Evolutionary conservation across 2,329 filamentous ascomycete genomes (phyloP), one percentile per base, ranked within the genome.

Genomic region (Clarireedia hainanense): DNA sequence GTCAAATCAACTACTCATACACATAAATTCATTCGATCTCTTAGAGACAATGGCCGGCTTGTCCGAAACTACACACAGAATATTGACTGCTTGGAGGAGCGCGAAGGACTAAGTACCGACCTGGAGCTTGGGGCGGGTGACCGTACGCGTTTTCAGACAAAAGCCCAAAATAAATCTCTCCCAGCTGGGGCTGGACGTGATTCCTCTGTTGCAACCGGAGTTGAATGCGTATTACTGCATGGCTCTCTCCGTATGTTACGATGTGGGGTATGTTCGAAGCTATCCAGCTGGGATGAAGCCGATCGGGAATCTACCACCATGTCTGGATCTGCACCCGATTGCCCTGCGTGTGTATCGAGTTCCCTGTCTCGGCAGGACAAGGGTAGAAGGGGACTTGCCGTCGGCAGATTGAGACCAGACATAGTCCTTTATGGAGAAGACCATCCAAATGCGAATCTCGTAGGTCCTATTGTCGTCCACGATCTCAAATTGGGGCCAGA

Each of bases 361-460:
- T 84, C 82, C 2, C 78, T 80, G 1, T 80, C 80, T 5, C 76
- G 85, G 34, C 77, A 83, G 60, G 83, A 84, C 58, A 79, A 74
- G 50, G 86, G 86, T 12, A 86, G 88, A 65, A 77, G 85, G 57
- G 82, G 81, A 0, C 73, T 88, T 5, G 83, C 83, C 3, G 78
- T 88, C 2, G 85, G 85, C 36, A 83, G 84, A 58, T 73, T 89
- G 17, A 75, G 85, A 40, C 86, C 86, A 0, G 85, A 89, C 63
- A 86, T 89, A 63, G 85, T 89, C 1, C 73, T 89, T 0, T 89
- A 89, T 64, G 85, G 85, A 23, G 85, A 89, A 66, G 84, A 88
- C 52, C 84, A 89, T 62, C 86, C 86, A 0, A 80, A 80, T 34
- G 81, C 83, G 2, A 81, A 87, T 57, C 74, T 86, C 5, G 85